These are phyloP conservation scores for Mucor indicus DNA, from an alignment of 371 early-diverging fungal species.

Conservation along the genomic window DNA sequence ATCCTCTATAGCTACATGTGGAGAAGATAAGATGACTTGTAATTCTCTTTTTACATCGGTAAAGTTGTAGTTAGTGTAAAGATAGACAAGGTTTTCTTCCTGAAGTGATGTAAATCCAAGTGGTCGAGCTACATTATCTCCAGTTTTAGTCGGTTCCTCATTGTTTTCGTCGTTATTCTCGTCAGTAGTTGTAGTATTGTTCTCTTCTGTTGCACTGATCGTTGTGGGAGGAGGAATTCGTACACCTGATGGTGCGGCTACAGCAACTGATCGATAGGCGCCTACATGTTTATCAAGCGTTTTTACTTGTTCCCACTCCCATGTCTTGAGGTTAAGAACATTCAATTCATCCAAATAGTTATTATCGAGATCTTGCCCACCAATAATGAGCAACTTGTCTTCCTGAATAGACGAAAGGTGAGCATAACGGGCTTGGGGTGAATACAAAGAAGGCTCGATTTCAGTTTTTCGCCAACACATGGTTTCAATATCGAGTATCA, in stretches of 20 bases:
- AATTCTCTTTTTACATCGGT: slow-evolving; percentile 74
- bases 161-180: background rate
- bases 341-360: slow-evolving; percentile 78
- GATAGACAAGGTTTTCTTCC: slow-evolving; percentile 45
- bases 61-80: slow-evolving; percentile 84
- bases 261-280: slow-evolving; percentile 74
- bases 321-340: slow-evolving; percentile 65
- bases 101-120: slow-evolving; percentile 8
- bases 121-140: too few species aligned
- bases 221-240: too few species aligned
- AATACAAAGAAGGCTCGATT: slow-evolving; percentile 46
- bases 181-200: background rate
- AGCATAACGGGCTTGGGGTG: slow-evolving; percentile 77
- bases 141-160: too few species aligned
- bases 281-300: slow-evolving; percentile 74
- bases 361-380: slow-evolving; percentile 80
- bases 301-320: slow-evolving; percentile 66
- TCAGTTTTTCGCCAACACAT: slow-evolving; percentile 58
- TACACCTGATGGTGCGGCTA: slow-evolving; percentile 35
- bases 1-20: slow-evolving; percentile 3
- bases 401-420: slow-evolving; percentile 63
- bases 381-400: slow-evolving; percentile 64
- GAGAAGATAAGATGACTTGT: slow-evolving; percentile 55
- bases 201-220: too few species aligned
- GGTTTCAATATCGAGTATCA: slow-evolving; percentile 64